A percentile compares a stretch with the other conserved stretches of the same genome.
These are phyloP conservation scores for Megacollybia platyphylla DNA, from an alignment of 1,284 basidiomycete species.

Conservation along the genomic window DNA sequence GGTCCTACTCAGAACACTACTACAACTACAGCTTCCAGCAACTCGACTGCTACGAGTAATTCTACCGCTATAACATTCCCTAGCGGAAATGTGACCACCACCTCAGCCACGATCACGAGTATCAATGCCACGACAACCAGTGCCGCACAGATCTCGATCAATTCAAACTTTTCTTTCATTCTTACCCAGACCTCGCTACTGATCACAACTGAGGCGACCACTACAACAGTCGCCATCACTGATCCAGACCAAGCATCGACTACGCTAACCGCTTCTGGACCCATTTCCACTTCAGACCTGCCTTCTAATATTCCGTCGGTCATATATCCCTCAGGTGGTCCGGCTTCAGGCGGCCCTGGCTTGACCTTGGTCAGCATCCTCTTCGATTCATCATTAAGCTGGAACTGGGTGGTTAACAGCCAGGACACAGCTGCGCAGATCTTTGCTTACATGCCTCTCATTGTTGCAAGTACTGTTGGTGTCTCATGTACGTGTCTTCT, in stretches of 20 bases:
- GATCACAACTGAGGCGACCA: background rate
- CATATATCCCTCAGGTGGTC: background rate
- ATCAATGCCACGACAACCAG: background rate
- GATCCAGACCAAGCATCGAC: conserved; percentile 1
- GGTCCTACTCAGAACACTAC: too few relatives aligned
- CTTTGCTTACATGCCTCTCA: background rate
- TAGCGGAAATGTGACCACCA: background rate
- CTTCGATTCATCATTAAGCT: conserved; percentile 1
- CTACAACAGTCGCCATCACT: background rate
- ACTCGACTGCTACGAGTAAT: background rate
- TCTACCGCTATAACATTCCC: background rate
- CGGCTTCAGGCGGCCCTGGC: background rate
- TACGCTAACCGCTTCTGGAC: background rate
- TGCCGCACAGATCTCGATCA: background rate
- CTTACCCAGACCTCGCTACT: conserved; percentile 2
- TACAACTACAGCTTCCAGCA: too few relatives aligned
- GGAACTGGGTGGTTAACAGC: background rate
- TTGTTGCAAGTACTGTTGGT: background rate
- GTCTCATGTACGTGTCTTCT: background rate
- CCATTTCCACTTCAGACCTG: background rate
- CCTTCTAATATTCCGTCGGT: background rate
- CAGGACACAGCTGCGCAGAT: background rate
- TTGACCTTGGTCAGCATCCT: conserved; percentile 3
- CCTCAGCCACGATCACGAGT: background rate
- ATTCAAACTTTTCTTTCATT: background rate